phyloP scores from a whole-genome alignment of 1,284 basidiomycete species.

The Jaminaea rosea region DNA sequence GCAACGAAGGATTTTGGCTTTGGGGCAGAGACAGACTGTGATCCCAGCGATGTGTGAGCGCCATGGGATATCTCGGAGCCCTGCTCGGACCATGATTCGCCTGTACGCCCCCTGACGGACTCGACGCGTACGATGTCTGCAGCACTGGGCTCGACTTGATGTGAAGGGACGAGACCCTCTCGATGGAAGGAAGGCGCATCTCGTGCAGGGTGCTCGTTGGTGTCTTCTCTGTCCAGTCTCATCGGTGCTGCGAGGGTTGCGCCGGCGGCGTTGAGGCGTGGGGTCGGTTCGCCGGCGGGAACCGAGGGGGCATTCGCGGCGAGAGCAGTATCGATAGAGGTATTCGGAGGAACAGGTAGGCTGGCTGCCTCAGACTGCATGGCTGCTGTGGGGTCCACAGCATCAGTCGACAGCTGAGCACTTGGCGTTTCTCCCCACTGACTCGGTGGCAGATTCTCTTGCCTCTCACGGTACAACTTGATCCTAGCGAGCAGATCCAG shows the following conservation, averaged over 20 bases:
- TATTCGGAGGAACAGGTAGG: no score
- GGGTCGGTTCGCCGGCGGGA: no score
- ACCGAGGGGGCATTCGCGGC: no score
- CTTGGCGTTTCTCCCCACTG: conserved; percentile 27
- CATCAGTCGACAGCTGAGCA: no score
- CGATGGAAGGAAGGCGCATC: no score
- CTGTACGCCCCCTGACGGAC: conserved; percentile 1
- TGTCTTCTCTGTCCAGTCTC: no score
- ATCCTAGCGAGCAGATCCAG: conserved; percentile 29
- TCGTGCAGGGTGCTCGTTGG: no score
- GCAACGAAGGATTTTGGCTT: neutral
- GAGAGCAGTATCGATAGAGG: no score
- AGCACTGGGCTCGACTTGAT: neutral
- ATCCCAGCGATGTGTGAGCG: neutral
- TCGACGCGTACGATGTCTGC: neutral
- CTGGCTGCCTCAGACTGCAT: no score
- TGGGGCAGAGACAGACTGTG: neutral
- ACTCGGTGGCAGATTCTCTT: conserved; percentile 31
- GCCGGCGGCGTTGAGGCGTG: no score
- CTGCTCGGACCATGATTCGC: conserved; percentile 13
- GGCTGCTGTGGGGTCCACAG: no score
- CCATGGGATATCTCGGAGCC: neutral
- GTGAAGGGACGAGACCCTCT: neutral
- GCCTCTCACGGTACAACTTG: conserved; percentile 36
- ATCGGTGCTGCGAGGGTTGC: no score